Conservation (phyloP, 768 basidiomycete species). For the Amanita thiersii region DNA sequence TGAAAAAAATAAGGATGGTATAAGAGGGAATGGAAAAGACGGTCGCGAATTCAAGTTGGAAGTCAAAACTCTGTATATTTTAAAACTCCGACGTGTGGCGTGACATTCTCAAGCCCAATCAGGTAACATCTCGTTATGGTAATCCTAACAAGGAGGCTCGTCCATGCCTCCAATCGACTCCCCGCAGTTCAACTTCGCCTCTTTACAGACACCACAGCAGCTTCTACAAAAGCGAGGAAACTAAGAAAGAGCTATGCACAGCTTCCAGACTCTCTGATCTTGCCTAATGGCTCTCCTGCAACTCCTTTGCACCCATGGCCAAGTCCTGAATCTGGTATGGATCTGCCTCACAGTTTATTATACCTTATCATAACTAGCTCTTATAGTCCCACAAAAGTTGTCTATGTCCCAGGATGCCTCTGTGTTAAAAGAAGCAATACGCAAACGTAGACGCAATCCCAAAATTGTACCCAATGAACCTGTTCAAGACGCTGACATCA, state of each 20-base stretch:
- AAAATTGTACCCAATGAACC: no score
- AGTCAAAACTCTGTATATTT: slow-evolving; percentile 19
- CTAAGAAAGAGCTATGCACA: slow-evolving; percentile 48
- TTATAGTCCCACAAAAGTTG: no score
- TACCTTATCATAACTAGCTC: no score
- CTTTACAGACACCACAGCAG: background rate
- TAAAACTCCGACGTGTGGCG: slow-evolving; percentile 16
- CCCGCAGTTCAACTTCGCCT: background rate
- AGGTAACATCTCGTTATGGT: slow-evolving; percentile 6
- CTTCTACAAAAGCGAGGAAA: slow-evolving; percentile 15
- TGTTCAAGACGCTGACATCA: no score
- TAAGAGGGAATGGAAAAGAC: slow-evolving; percentile 15
- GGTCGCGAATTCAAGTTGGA: slow-evolving; percentile 19
- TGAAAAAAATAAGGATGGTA: slow-evolving; percentile 12
- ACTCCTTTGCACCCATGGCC: slow-evolving; percentile 34
- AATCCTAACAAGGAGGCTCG: slow-evolving; percentile 1
- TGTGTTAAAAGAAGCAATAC: no score
- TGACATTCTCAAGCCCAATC: slow-evolving; percentile 17
- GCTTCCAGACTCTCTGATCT: slow-evolving; percentile 40
- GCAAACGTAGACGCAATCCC: no score
- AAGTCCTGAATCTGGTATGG: no score
- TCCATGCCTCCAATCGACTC: background rate
- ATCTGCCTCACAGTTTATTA: no score
- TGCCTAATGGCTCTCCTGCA: slow-evolving; percentile 35
- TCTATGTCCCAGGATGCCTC: no score